Base-by-base conservation (phyloP, 139 green algal genomes). In the Limnomonas spitsbergensis region DNA sequence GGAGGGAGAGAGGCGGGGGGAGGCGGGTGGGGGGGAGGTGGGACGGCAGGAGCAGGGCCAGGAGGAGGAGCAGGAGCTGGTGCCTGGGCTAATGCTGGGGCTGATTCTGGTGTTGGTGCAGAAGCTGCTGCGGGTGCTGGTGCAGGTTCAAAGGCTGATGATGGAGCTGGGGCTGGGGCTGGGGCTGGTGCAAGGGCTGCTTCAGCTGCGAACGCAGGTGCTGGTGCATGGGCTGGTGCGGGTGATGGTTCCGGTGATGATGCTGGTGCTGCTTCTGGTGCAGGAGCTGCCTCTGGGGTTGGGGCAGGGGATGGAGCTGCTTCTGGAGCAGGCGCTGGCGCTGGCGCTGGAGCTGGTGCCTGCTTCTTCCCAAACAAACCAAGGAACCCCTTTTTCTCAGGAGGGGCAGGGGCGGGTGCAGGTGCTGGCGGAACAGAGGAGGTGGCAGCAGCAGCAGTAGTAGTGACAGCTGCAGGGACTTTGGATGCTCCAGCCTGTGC, bases 371-470 rank as follows among this genome's bases (percentile, higher is more conserved):
- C 37, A 76, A 76, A 76, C 69, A 76, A 9, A 29, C 69, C 37
- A 14, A 76, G 53, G 34, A 76, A 54, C 20, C 69, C 69, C 69
- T 76, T 76, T 29, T 76, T 76, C 69, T 76, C 69, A 37, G 69
- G 69, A n/a, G 37, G 34, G n/a, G 69, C 20, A 7, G 66, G 66
- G 9, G 61, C 61, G 9, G 61, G 9, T 72, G 61, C 29, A 24
- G 27, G 9, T 72, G 27, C 61, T 36, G 29, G 6, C 24, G 26
- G 6, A 37, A 24, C 61, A 39, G 61, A 7, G 9, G 27, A 34
- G 61, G 61, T 36, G 29, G 29, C 24, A 39, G 29, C 9, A 34
- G 61, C n/a, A n/a, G n/a, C n/a, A n/a, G n/a, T n/a, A n/a, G n/a
- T n/a, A n/a, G n/a, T n/a, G n/a, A n/a, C n/a, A n/a, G n/a, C n/a